Evolutionary conservation across 495 filamentous ascomycete genomes (phyloP).

Genomic region (Aspergillus asperescens): DNA sequence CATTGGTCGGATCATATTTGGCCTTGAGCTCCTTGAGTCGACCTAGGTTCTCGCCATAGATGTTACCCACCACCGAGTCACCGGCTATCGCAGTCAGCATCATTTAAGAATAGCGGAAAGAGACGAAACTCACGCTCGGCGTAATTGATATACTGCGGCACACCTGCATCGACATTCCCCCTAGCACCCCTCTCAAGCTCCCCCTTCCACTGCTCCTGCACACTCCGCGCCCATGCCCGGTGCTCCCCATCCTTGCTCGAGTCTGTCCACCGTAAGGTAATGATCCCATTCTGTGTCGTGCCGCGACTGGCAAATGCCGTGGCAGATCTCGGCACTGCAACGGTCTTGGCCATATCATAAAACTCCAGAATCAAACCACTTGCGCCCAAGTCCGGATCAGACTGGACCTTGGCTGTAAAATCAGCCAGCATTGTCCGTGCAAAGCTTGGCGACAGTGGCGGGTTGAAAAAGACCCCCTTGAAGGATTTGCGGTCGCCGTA

Average conservation of each 20-base stretch:
- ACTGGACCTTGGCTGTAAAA: constrained; percentile 24
- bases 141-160: constrained; percentile 41
- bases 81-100: constrained; percentile 26
- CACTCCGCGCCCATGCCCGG: constrained; percentile 25
- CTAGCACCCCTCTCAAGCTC: constrained; percentile 25
- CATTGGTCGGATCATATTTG: constrained; percentile 51
- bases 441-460: constrained; percentile 28
- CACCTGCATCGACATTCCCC: constrained; percentile 8
- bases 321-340: constrained; percentile 5
- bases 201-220: constrained; percentile 28
- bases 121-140: constrained; percentile 34
- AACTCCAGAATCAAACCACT: constrained; percentile 11
- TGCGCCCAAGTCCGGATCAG: constrained; percentile 6
- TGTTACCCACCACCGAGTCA: constrained; percentile 30
- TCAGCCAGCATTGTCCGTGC: constrained; percentile 24
- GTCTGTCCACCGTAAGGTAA: constrained; percentile 31
- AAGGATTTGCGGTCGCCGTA: constrained; percentile 41
- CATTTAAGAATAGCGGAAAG: not conserved
- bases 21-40: constrained; percentile 44
- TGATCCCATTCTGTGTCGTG: constrained; percentile 23
- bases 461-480: constrained; percentile 47
- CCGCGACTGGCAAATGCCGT: constrained; percentile 19
- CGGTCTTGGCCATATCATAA: constrained; percentile 10
- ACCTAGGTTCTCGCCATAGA: constrained; percentile 43
- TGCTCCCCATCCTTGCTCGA: constrained; percentile 26